Evolutionary conservation across 495 filamentous ascomycete genomes (phyloP), one percentile per base, ranked within the genome.

Genomic region (Annulohypoxylon stygium): DNA sequence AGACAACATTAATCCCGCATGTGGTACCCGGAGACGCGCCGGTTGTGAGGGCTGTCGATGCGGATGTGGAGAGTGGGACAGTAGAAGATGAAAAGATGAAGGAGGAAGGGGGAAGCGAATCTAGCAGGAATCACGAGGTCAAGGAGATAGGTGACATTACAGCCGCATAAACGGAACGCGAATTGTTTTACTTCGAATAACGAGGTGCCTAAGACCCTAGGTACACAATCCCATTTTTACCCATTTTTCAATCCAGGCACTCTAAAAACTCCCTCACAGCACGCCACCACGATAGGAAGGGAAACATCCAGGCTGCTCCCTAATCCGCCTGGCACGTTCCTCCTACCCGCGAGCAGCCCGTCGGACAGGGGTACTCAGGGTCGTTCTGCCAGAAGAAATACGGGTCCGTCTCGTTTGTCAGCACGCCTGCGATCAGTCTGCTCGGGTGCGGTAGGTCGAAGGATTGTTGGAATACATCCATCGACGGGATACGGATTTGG

Each of bases 311-410:
- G 30, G 30, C 37, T 12, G 12, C 12, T 18, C 5, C 7, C 7
- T 48, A 72, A 18, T 33, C 54, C 37, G 25, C 71, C 43, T 54
- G 18, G 20, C 78, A 78, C 53, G 67, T 60, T 53, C 73, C 73
- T 41, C 39, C 41, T 0, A 59, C 69, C 69, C 78, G 59, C 53
- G 37, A 37, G 70, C 86, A 88, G 0, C 86, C 85, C 50, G 23
- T 47, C 0, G 87, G 87, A 78, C 87, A 89, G 23, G 68, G 64
- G 53, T 74, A 76, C 4, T 53, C 62, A 0, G 73, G 65, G 74
- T 86, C 75, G 75, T 82, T 85, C 78, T 89, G 86, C 86, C 86
- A 89, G 11, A 76, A 67, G 77, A 88, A 88, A 36, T 74, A 82
- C 51, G 79, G 76, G 78, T 87, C 85, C 33, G 86, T 88, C 79